Conservation (phyloP, 495 filamentous ascomycete genomes). For the Xylaria castorea region DNA sequence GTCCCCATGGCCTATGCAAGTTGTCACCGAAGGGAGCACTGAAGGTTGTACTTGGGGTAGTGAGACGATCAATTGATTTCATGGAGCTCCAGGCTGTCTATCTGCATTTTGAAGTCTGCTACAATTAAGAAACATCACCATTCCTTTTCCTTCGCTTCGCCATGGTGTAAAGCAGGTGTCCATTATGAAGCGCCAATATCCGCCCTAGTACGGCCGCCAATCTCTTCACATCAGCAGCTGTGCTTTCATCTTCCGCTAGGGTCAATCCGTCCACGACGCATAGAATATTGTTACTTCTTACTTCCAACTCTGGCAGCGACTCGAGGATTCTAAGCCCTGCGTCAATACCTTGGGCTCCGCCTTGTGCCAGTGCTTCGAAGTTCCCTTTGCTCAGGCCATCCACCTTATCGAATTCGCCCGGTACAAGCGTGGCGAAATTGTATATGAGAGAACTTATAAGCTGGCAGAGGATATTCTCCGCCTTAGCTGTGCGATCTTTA, state of each 20-base stretch:
- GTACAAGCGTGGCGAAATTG: constrained; percentile 24
- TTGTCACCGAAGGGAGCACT: constrained; percentile 63
- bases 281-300: constrained; percentile 1
- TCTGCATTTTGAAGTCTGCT: not conserved
- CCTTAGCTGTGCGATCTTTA: constrained; percentile 21
- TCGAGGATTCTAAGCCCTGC: constrained; percentile 29
- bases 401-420: constrained; percentile 15
- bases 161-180: constrained; percentile 21
- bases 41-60: constrained; percentile 73
- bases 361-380: constrained; percentile 22
- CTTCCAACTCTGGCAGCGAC: constrained; percentile 23
- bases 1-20: constrained; percentile 27
- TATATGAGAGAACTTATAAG: constrained; percentile 33
- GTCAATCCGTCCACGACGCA: constrained; percentile 32
- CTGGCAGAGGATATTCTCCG: constrained; percentile 22
- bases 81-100: not conserved
- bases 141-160: not conserved
- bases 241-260: constrained; percentile 18
- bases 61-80: constrained; percentile 43
- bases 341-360: constrained; percentile 25
- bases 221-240: not conserved
- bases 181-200: constrained; percentile 6
- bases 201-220: constrained; percentile 14
- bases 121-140: not conserved
- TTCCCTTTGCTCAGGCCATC: constrained; percentile 10